Percentiles rank a stretch among this genome's conserved stretches.
These are phyloP conservation scores for Colletotrichum coccodes DNA, from an alignment of 2,329 filamentous ascomycete genomes.

Conservation along the genomic window DNA sequence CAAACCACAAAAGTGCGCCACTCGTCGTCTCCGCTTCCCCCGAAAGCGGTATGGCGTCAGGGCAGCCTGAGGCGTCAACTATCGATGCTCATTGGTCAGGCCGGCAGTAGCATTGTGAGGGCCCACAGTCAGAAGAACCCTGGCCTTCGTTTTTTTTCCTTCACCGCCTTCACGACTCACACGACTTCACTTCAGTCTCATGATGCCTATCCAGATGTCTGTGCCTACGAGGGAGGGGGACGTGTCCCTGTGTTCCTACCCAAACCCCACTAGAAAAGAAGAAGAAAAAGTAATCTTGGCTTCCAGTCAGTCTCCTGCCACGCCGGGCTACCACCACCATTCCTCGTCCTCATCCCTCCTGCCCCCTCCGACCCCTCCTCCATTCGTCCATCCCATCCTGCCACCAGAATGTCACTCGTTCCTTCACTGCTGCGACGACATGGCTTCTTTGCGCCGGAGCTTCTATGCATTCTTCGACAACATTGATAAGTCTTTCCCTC, in stretches of 20 bases:
- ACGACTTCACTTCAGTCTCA: background rate
- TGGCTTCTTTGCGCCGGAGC: slow-evolving; percentile 1
- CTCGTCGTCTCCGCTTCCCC: slow-evolving; percentile 19
- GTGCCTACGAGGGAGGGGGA: background rate
- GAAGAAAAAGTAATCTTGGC: background rate
- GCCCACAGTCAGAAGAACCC: background rate
- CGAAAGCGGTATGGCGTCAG: slow-evolving; percentile 32
- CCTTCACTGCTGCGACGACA: background rate
- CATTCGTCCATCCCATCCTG: background rate
- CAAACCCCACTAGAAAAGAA: background rate
- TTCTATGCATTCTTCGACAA: background rate
- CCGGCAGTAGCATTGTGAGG: background rate
- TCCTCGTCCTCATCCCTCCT: background rate
- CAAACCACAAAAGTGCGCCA: slow-evolving; percentile 28
- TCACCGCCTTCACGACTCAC: slow-evolving; percentile 19
- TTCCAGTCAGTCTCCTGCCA: background rate
- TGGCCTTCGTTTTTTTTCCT: background rate
- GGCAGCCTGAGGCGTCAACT: slow-evolving; percentile 9
- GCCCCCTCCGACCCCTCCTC: background rate
- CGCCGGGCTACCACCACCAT: slow-evolving; percentile 2
- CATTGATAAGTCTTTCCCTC: background rate
- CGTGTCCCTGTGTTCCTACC: no score
- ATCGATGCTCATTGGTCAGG: slow-evolving; percentile 1
- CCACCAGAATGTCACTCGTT: background rate
- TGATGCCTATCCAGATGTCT: background rate